phyloP scores from a whole-genome alignment of 805 yeast genomes.

The Yamadazyma kitorensis region DNA sequence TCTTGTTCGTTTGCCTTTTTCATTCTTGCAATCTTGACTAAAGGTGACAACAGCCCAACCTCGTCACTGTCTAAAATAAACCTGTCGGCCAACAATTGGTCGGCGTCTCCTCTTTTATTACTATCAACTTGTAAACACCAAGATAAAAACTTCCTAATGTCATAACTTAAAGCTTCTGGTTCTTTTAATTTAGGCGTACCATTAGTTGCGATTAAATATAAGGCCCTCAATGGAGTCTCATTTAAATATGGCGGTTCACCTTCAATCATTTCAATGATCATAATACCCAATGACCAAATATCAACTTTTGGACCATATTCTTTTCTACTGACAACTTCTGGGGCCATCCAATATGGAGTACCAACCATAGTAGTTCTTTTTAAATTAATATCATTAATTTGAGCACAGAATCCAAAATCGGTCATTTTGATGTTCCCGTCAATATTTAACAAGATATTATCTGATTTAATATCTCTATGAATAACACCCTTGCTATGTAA shows the following conservation, averaged over 20 bases:
- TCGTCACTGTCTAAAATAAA: constrained; percentile 64
- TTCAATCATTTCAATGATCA: constrained; percentile 98
- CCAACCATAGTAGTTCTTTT: constrained; percentile 99
- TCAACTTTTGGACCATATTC: constrained; percentile 97
- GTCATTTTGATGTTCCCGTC: constrained; percentile 91
- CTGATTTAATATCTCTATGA: constrained; percentile 95
- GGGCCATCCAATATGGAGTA: constrained; percentile 99
- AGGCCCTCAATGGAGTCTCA: constrained; percentile 91
- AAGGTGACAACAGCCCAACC: constrained; percentile 61
- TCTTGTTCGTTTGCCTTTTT: constrained; percentile 46
- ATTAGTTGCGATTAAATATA: constrained; percentile 91
- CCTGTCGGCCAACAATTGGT: constrained; percentile 62
- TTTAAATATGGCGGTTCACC: constrained; percentile 98
- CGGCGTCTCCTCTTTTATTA: constrained; percentile 75
- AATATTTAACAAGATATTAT: constrained; percentile 79
- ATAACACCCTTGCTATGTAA: constrained; percentile 90
- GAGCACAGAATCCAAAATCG: constrained; percentile 97
- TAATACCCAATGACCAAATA: constrained; percentile 96
- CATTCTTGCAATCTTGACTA: constrained; percentile 70
- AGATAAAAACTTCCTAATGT: constrained; percentile 66
- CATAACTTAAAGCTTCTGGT: constrained; percentile 71
- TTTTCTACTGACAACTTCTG: constrained; percentile 92
- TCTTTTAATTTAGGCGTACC: constrained; percentile 94
- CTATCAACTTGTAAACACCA: constrained; percentile 82
- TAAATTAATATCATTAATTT: constrained; percentile 52